Base-by-base conservation (phyloP, 192 early-diverging fungal genomes). In the Geosiphon pyriformis region DNA sequence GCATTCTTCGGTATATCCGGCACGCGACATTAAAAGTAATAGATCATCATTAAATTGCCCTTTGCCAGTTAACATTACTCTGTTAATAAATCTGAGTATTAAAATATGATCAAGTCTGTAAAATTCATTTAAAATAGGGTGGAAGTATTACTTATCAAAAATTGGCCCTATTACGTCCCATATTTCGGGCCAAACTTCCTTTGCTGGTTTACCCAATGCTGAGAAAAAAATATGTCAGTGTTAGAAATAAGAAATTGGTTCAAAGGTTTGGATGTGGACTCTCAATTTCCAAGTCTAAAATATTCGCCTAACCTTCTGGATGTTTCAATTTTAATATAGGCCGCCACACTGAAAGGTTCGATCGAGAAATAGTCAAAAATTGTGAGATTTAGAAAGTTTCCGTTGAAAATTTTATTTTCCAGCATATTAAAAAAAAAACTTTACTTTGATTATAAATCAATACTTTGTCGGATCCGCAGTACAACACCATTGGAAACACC, bases 401-500 rank as follows among this genome's bases (percentile, higher is more conserved):
- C n/a, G n/a, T n/a, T n/a, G n/a, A n/a, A n/a, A n/a, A n/a, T n/a
- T n/a, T n/a, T n/a, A n/a, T n/a, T n/a, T n/a, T n/a, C n/a, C n/a
- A n/a, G n/a, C n/a, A n/a, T n/a, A n/a, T n/a, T n/a, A n/a, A n/a
- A n/a, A n/a, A n/a, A n/a, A n/a, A n/a, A n/a, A n/a, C n/a, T 17
- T 46, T 46, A 46, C 42, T 46, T 46, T 46, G 42, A 46, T 46
- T 46, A 46, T 46, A 46, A 10, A 46, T 46, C 6, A 46, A 46
- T 17, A 46, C 42, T 17, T 10, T 10, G 17, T 46, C 42, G 42
- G 6, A 6, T 6, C 42, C 42, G 17, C 17, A 46, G 17, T 46
- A 46, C 17, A 46, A 10, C 17, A 17, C 42, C 42, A 46, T 46
- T 46, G 83, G 78, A 72, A 92, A 94, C 65, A 92, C 76, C 61